phyloP scores from a whole-genome alignment of 768 basidiomycete species.

The Fomitopsis pulvina region DNA sequence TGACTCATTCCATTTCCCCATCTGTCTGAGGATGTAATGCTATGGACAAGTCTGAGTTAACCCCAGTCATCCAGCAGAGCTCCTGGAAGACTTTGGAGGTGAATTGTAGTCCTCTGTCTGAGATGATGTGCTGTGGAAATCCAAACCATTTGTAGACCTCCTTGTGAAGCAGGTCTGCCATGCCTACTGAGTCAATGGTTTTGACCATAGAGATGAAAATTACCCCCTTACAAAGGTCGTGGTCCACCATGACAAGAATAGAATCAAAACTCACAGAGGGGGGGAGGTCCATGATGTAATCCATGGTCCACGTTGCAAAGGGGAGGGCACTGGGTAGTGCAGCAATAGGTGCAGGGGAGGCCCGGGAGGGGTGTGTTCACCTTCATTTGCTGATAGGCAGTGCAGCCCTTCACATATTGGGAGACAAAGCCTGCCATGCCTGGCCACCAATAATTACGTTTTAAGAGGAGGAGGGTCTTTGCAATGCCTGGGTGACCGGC shows the following conservation, averaged over 20 bases:
- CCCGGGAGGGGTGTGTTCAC: conserved; percentile 19
- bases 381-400: conserved; percentile 24
- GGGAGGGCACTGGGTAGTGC: conserved; percentile 14
- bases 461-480: conserved; percentile 27
- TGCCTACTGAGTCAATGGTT: conserved; percentile 5
- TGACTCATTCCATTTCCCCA: conserved; percentile 30
- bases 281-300: conserved; percentile 18
- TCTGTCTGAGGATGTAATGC: conserved; percentile 40
- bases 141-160: conserved; percentile 11
- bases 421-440: conserved; percentile 18
- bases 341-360: conserved; percentile 26
- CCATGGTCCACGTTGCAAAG: conserved; percentile 13
- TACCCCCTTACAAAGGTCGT: not conserved
- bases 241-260: conserved; percentile 12
- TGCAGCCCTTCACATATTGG: conserved; percentile 26
- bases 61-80: not conserved
- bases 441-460: conserved; percentile 37
- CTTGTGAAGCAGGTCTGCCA: conserved; percentile 12
- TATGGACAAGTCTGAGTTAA: conserved; percentile 21
- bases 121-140: conserved; percentile 10
- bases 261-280: conserved; percentile 14
- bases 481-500: conserved; percentile 36
- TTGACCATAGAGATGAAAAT: conserved; percentile 12
- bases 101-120: conserved; percentile 12
- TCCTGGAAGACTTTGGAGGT: conserved; percentile 6